phyloP scores from a whole-genome alignment of 2,329 filamentous ascomycete species.

The Hymenotorrendiella dingleyae region DNA sequence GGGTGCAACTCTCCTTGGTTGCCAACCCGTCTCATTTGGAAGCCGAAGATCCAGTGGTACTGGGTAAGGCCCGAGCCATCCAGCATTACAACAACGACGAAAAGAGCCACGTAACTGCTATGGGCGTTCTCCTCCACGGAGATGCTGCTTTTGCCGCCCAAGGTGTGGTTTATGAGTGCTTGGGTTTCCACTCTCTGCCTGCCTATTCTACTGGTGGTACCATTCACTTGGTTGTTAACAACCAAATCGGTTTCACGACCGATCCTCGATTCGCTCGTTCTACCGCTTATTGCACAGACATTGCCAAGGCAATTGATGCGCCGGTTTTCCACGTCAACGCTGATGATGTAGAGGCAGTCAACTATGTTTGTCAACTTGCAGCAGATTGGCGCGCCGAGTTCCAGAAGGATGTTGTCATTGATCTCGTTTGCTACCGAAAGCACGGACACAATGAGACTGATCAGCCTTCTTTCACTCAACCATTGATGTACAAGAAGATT shows the following conservation, averaged over 20 bases:
- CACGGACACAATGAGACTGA: slow-evolving; percentile 99
- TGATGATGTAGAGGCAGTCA: slow-evolving; percentile 96
- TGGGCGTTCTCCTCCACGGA: slow-evolving; percentile 94
- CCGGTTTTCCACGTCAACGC: slow-evolving; percentile 99
- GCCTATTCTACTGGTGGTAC: slow-evolving; percentile 97
- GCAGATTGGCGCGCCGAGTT: slow-evolving; percentile 98
- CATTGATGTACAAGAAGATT: slow-evolving; percentile 99
- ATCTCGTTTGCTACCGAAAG: slow-evolving; percentile 98
- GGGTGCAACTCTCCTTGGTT: slow-evolving; percentile 96
- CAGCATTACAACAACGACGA: slow-evolving; percentile 99
- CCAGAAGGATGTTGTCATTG: slow-evolving; percentile 96
- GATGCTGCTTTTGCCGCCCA: slow-evolving; percentile 96
- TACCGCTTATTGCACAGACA: slow-evolving; percentile 97
- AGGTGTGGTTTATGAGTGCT: slow-evolving; percentile 96
- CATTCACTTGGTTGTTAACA: slow-evolving; percentile 96
- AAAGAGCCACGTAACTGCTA: slow-evolving; percentile 78
- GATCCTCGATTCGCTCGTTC: slow-evolving; percentile 96
- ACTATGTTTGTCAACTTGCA: slow-evolving; percentile 95
- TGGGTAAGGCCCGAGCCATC: slow-evolving; percentile 95
- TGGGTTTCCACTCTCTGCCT: slow-evolving; percentile 93
- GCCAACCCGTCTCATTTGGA: slow-evolving; percentile 98
- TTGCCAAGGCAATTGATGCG: slow-evolving; percentile 97
- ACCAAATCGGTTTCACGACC: slow-evolving; percentile 99
- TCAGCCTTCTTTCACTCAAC: slow-evolving; percentile 99
- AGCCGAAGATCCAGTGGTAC: slow-evolving; percentile 94